phyloP scores from a whole-genome alignment of 345 rosid species.

The Mallotus nudiflorus region DNA sequence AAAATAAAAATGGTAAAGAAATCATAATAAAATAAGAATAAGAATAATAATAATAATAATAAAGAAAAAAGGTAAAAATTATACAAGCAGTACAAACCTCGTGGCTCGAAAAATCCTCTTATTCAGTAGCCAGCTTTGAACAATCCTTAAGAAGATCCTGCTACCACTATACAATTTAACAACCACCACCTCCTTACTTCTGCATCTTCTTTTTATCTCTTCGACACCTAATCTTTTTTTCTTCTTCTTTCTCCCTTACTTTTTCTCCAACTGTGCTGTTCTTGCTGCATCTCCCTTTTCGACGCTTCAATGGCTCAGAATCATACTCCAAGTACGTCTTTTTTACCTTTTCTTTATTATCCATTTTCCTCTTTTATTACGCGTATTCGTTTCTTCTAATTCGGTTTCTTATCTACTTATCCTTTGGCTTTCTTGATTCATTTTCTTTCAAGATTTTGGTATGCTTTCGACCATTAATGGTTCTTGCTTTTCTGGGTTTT shows the following conservation, averaged over 20 bases:
- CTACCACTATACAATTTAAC: not conserved
- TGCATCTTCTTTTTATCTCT: slow-evolving; percentile 22
- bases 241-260: slow-evolving; percentile 11
- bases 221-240: slow-evolving; percentile 5
- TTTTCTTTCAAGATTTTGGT: not conserved
- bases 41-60: too few relatives aligned
- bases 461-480: not conserved
- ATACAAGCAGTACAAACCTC: not conserved
- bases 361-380: too few relatives aligned
- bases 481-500: slow-evolving; percentile 18
- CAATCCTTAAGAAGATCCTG: not conserved
- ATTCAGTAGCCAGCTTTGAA: not conserved
- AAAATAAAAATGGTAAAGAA: too few relatives aligned
- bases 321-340: slow-evolving; percentile 40
- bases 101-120: too few relatives aligned
- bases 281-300: slow-evolving; percentile 18
- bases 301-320: slow-evolving; percentile 41
- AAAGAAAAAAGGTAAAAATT: too few relatives aligned
- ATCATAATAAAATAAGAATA: too few relatives aligned
- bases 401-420: too few relatives aligned
- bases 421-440: slow-evolving; percentile 20
- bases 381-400: too few relatives aligned
- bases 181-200: slow-evolving; percentile 24
- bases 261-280: slow-evolving; percentile 19
- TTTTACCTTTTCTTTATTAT: not conserved